Base-by-base conservation (phyloP, 192 early-diverging fungal genomes). In the Pilaira anomala region DNA sequence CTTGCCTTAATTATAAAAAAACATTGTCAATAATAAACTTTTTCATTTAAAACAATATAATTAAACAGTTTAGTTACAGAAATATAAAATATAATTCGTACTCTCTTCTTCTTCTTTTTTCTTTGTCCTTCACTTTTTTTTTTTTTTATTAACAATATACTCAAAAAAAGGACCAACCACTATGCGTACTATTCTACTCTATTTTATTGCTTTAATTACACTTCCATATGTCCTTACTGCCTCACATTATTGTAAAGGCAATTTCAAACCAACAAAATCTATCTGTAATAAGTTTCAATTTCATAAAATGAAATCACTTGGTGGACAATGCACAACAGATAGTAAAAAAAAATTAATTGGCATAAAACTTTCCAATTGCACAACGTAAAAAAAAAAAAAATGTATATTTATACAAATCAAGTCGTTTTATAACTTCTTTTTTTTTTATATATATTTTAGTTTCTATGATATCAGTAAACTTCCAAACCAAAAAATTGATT, bases 401-500 rank as follows among this genome's bases (percentile, higher is more conserved):
- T n/a, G n/a, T n/a, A n/a, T n/a, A n/a, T n/a, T n/a, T n/a, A n/a
- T n/a, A n/a, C n/a, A n/a, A n/a, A n/a, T n/a, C n/a, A n/a, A n/a
- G n/a, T n/a, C n/a, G n/a, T n/a, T n/a, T n/a, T n/a, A n/a, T n/a
- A n/a, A n/a, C n/a, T n/a, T n/a, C n/a, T 59, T 19, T 30, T 29
- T 36, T 24, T 46, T 24, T 16, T 14, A 8, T 4, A 9, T 39
- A 7, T 21, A 24, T n/a, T n/a, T n/a, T 51, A 71, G 63, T 21
- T 71, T 74, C 54, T 74, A 74, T 53, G 67, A 69, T 52, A 68
- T 68, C 25, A 39, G 30, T 22, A 48, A 63, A 7, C 44, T 68
- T 29, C 71, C 71, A 18, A 22, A 41, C n/a, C 60, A 73, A 36
- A n/a, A 39, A 28, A 73, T 68, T 48, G 30, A 50, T 51, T 28